Conservation (phyloP, 257 asterid species). For the Ehretia macrophylla region DNA sequence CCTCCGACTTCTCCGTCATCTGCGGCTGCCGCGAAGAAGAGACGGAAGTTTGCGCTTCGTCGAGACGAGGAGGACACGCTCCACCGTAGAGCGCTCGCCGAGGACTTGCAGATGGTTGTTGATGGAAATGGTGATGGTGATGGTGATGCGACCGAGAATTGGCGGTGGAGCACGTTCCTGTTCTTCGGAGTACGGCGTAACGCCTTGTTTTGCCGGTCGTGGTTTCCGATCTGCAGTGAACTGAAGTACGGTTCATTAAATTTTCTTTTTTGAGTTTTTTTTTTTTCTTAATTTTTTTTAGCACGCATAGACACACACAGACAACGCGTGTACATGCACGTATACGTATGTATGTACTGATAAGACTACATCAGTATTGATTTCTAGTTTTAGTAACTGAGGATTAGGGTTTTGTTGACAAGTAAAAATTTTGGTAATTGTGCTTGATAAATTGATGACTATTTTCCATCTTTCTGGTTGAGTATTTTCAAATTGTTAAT, state of each 20-base stretch:
- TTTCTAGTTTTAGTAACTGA: neutral
- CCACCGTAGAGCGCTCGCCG: conserved; percentile 91
- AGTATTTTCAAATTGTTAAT: too few relatives aligned
- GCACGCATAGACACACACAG: neutral
- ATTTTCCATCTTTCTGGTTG: neutral
- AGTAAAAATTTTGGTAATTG: too few relatives aligned
- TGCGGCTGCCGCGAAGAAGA: conserved; percentile 30
- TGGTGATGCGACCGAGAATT: conserved; percentile 7
- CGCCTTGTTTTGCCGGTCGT: conserved; percentile 90
- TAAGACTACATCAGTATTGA: neutral
- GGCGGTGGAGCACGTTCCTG: conserved; percentile 70
- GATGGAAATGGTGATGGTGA: neutral
- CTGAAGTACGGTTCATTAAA: conserved; percentile 38
- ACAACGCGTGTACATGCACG: neutral
- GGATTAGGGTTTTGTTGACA: neutral
- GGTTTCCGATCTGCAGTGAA: conserved; percentile 79
- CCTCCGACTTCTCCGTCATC: conserved; percentile 58
- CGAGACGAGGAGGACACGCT: conserved; percentile 95
- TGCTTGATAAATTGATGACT: too few relatives aligned
- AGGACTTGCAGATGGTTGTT: conserved; percentile 62
- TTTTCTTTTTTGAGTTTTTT: neutral
- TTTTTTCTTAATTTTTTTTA: neutral
- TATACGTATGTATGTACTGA: too few relatives aligned
- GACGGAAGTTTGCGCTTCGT: conserved; percentile 50
- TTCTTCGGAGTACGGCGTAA: conserved; percentile 66